Base-by-base conservation (phyloP, 306 rosid genomes). In the Cicer pinnatifidum region DNA sequence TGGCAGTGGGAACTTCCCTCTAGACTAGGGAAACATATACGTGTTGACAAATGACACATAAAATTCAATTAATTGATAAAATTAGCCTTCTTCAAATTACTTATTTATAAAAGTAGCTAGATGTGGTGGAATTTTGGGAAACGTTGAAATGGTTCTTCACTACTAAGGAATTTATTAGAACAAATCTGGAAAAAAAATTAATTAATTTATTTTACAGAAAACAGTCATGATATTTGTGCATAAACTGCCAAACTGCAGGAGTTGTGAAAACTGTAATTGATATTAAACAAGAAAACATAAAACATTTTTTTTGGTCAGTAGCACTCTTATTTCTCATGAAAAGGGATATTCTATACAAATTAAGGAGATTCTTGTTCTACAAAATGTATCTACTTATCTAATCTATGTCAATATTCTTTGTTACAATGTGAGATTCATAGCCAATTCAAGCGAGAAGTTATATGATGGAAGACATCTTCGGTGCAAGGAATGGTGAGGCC, bases 351-450 rank as follows among this genome's bases (percentile, higher is more conserved):
- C 56, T 23, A 46, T 67, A 46, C 58, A 67, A 6, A 6, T 67
- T 46, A 8, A 28, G 52, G 23, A 23, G 19, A 67, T 67, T 8
- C 19, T 11, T 67, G 1, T 5, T 23, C 15, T 28, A 67, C 43
- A 51, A 51, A 51, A 6, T 51, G 57, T 51, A 9, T 51, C 11
- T 15, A 51, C 10, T 51, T 28, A 28, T 10, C 20, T 60, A 60
- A 11, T 23, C 23, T 68, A 48, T 68, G 73, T 48, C 45, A 68
- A 9, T 68, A 19, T 48, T 1, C 58, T 68, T 3, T 28, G 33
- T 8, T 12, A 28, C 35, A 28, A 6, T 48, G 5, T 33, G 41
- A 68, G 45, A 68, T n/a, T 68, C 7, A 48, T 28, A 23, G 15
- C 7, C 65, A 41, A 11, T 45, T 68, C 4, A 68, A 23, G 28